A percentile compares a stretch with the other conserved stretches of the same genome.
These are phyloP conservation scores for Pulveroboletus sp. DNA, from an alignment of 768 basidiomycete genomes.

Conservation along the genomic window DNA sequence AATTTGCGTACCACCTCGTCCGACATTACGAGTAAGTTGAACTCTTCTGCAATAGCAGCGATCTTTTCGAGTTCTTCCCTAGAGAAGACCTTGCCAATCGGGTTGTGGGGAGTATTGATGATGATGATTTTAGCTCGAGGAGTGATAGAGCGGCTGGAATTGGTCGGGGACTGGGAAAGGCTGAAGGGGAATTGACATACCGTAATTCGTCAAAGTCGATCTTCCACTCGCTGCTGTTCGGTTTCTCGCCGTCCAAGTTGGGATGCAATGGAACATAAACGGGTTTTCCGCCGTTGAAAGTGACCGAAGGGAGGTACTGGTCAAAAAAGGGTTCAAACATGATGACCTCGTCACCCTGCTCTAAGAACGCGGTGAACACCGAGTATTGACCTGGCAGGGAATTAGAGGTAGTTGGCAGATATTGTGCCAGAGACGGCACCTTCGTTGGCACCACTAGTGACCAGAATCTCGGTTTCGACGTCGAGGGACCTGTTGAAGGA, in stretches of 20 bases:
- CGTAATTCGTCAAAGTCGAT: slow-evolving; percentile 88
- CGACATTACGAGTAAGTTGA: slow-evolving; percentile 88
- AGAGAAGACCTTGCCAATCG: slow-evolving; percentile 96
- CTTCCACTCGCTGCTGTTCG: slow-evolving; percentile 78
- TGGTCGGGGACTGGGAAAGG: slow-evolving; percentile 2
- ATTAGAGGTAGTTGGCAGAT: slow-evolving; percentile 1
- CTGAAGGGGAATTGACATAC: slow-evolving; percentile 34
- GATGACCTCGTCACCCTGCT: slow-evolving; percentile 94
- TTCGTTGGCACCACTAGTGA: slow-evolving; percentile 97
- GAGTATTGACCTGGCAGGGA: slow-evolving; percentile 73
- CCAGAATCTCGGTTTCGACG: slow-evolving; percentile 84
- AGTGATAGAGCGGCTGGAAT: slow-evolving; percentile 72
- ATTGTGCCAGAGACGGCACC: slow-evolving; percentile 42
- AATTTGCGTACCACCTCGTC: slow-evolving; percentile 84
- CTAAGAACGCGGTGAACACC: slow-evolving; percentile 87
- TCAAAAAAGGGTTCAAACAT: slow-evolving; percentile 99
- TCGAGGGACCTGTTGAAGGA: slow-evolving; percentile 68
- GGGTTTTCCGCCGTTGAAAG: slow-evolving; percentile 91
- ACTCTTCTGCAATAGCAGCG: slow-evolving; percentile 84
- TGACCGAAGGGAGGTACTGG: slow-evolving; percentile 89
- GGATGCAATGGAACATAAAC: slow-evolving; percentile 96
- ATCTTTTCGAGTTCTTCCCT: slow-evolving; percentile 79
- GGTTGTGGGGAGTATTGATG: slow-evolving; percentile 96
- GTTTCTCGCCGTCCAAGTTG: slow-evolving; percentile 48
- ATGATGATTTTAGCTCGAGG: slow-evolving; percentile 93